Base-by-base conservation (phyloP, 1,284 basidiomycete genomes). In the Marasmius sp. region DNA sequence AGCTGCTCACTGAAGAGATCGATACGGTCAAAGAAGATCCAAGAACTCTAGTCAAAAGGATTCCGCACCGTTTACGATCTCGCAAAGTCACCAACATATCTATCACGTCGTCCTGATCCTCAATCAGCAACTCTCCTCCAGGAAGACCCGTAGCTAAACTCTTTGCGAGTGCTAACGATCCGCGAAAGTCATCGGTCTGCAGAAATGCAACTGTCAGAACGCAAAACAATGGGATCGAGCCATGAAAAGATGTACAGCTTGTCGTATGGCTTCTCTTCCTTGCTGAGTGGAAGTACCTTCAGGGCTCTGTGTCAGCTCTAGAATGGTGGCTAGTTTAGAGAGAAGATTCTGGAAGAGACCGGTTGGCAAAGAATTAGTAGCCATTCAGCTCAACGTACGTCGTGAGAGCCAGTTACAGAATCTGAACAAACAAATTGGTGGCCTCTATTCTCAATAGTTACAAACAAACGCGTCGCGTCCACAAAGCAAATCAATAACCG, bases 121-220 rank as follows among this genome's bases (percentile, higher is more conserved):
- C 76, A 54, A 85, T 80, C 45, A 81, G 73, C 55, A 90, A 72
- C 67, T 91, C 88, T 9, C 88, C 89, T 4, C 89, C 89, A 0
- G 87, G 85, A 5, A 91, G 75, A 33, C 76, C 73, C 9, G 67
- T 69, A 0, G 87, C 85, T 48, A 83, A 73, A 5, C 87, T 83
- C 68, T 82, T 87, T 0, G 88, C 89, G 51, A 82, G 80, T 16
- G 70, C 71, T 51, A 91, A 66, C 10, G 81, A 70, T 59, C 75
- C 81, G 66, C 85, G 88, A 72, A 88, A 86, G 27, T 87, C 83
- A 63, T 85, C 88, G 12, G 88, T 88, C 88, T 91, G 62, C 11
- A 38, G 6, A 38, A 33, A 39, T 12, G 49, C 27, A 48, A 56
- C n/a, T n/a, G 50, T 49, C 43, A 27, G 47, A 18, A 45, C 12